Conservation (phyloP, 2,329 filamentous ascomycete species). For the Drechmeria coniospora region DNA sequence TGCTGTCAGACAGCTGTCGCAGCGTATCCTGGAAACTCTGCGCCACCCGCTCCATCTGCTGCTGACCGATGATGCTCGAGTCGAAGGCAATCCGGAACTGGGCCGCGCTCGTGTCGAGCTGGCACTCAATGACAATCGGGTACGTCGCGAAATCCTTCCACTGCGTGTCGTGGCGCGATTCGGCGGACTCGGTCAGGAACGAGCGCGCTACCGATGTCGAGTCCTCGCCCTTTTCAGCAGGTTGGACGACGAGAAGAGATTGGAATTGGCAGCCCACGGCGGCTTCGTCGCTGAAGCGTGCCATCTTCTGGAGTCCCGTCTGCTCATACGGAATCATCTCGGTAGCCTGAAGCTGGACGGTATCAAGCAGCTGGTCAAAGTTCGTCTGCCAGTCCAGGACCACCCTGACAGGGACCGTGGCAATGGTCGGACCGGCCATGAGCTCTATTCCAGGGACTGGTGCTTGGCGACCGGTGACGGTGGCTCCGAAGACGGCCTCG, state of each 20-base stretch:
- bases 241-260: slow-evolving; percentile 7
- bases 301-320: slow-evolving; percentile 15
- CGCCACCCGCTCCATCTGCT: slow-evolving; percentile 3
- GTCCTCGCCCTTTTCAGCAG: slow-evolving; percentile 1
- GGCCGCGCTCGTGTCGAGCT: slow-evolving; percentile 5
- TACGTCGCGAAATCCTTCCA: slow-evolving; percentile 7
- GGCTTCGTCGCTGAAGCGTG: slow-evolving; percentile 3
- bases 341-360: slow-evolving; percentile 10
- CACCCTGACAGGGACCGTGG: slow-evolving; percentile 11
- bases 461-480: slow-evolving; percentile 13
- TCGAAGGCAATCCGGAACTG: slow-evolving; percentile 5
- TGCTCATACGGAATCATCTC: slow-evolving; percentile 14
- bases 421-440: slow-evolving; percentile 13
- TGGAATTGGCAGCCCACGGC: slow-evolving; percentile 5
- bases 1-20: slow-evolving; percentile 3
- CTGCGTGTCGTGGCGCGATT: slow-evolving; percentile 1
- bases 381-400: slow-evolving; percentile 2
- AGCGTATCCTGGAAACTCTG: slow-evolving; percentile 5
- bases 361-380: neutral
- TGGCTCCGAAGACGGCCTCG: slow-evolving; percentile 16
- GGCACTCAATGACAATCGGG: slow-evolving; percentile 5
- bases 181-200: slow-evolving; percentile 1
- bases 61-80: slow-evolving; percentile 1
- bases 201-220: neutral
- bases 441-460: slow-evolving; percentile 10